These are phyloP conservation scores for Coniochaeta prunicola DNA, from an alignment of 2,329 filamentous ascomycete genomes.

Conservation along the genomic window DNA sequence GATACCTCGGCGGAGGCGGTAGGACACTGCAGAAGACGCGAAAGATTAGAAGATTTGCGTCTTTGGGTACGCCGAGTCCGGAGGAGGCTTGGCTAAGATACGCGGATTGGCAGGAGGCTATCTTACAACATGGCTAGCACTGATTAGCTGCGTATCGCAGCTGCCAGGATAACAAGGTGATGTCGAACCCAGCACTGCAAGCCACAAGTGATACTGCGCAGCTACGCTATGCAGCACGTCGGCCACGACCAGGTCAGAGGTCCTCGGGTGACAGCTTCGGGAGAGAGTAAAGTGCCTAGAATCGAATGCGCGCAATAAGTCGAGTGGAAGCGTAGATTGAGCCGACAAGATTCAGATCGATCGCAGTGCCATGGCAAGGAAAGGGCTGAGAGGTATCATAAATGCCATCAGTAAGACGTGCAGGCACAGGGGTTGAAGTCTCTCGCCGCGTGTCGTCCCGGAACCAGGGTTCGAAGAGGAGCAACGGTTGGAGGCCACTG, in stretches of 20 bases:
- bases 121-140: conserved; percentile 1
- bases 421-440: not conserved
- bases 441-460: not conserved
- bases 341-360: not conserved
- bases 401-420: not conserved
- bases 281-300: not conserved
- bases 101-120: not conserved
- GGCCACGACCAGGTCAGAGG: not conserved
- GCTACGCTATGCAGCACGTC: not conserved
- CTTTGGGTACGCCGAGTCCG: not conserved
- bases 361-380: not conserved
- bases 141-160: not conserved
- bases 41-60: conserved; percentile 8
- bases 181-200: not conserved
- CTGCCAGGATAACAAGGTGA: not conserved
- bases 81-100: not conserved
- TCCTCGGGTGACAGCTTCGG: not conserved
- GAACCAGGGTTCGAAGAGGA: conserved; percentile 1
- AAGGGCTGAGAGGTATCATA: not conserved
- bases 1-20: conserved; percentile 80
- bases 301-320: not conserved
- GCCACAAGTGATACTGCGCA: not conserved
- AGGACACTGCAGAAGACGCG: conserved; percentile 56
- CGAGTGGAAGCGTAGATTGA: not conserved
- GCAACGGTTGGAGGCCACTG: not conserved